Base-by-base conservation (phyloP, 805 yeast genomes). In the Wickerhamiella domercqiae region DNA sequence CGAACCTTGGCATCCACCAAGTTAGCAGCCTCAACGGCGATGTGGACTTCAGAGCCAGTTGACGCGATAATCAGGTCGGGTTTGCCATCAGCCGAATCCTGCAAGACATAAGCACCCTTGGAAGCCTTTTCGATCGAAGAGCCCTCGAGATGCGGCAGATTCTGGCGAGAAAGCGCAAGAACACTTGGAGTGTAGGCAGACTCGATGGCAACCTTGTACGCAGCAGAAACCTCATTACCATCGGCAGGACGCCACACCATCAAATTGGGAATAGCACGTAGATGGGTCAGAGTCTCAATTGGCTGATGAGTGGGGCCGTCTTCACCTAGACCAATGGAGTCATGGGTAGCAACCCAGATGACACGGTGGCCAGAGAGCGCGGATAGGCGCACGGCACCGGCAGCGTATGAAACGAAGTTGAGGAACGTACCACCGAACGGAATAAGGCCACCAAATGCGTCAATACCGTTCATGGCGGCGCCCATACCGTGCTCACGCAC, bases 401-500 rank as follows among this genome's bases (percentile, higher is more conserved):
- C 65, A 29, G 70, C 72, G 47, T 68, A 68, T 33, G 68, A 71
- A 35, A 73, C 78, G 53, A 87, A 87, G 75, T 90, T 87, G 63
- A 87, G 71, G 84, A 87, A 87, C 56, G 98, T 87, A 65, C 94
- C 97, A 62, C 95, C 95, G 67, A 76, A 86, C 52, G 84, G 77
- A 63, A 76, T 79, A 71, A 68, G 74, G 67, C 81, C 82, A 47
- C 76, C 76, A 56, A 66, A 87, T 39, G 95, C 96, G 42, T 90
- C 70, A 52, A 87, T 79, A 78, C 98, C 98, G 66, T 90, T 87
- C 75, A 86, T 71, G 61, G 86, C 79, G 48, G 96, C 95, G 67
- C 94, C 95, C 96, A 87, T 84, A 62, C 82, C 96, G 66, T 90
- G 97, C 71, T 87, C 98, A 67, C 98, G 79, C 48, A 87, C 94